A percentile compares a stretch with the other conserved stretches of the same genome.
phyloP scores from a whole-genome alignment of 805 yeast genomes.

The Komagataella pastoris region DNA sequence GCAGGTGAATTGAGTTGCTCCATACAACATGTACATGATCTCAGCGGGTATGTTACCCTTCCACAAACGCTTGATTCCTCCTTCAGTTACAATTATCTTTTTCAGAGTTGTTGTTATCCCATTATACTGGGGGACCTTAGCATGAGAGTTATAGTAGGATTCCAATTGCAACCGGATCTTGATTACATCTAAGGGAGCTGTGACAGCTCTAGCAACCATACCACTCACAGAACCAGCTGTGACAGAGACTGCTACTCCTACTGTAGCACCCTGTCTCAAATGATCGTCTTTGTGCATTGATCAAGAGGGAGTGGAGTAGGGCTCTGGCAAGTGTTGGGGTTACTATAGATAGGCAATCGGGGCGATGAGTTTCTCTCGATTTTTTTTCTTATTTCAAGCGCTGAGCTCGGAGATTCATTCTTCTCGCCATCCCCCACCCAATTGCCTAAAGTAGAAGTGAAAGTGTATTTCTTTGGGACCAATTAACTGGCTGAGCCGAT shows the following conservation, averaged over 20 bases:
- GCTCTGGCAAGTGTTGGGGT: not conserved
- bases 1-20: conserved; percentile 72
- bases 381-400: not conserved
- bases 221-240: conserved; percentile 69
- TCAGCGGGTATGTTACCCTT: conserved; percentile 94
- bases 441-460: not conserved
- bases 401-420: not conserved
- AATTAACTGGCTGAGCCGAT: not conserved
- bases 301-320: not conserved
- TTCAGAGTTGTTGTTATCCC: conserved; percentile 24
- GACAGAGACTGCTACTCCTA: conserved; percentile 38
- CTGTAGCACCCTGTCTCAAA: conserved; percentile 29
- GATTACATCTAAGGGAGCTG: conserved; percentile 69
- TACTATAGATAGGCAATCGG: not conserved
- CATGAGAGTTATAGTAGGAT: conserved; percentile 9
- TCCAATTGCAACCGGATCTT: conserved; percentile 67
- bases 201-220: conserved; percentile 30
- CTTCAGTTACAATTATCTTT: conserved; percentile 41
- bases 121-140: conserved; percentile 13
- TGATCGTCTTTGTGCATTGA: conserved; percentile 1
- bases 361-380: not conserved
- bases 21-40: conserved; percentile 70
- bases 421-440: not conserved
- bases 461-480: not conserved
- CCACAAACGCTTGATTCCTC: conserved; percentile 72